Evolutionary conservation across 2,329 filamentous ascomycete genomes (phyloP), one percentile per base, ranked within the genome.

Genomic region (Teratosphaeria epicoccoides): DNA sequence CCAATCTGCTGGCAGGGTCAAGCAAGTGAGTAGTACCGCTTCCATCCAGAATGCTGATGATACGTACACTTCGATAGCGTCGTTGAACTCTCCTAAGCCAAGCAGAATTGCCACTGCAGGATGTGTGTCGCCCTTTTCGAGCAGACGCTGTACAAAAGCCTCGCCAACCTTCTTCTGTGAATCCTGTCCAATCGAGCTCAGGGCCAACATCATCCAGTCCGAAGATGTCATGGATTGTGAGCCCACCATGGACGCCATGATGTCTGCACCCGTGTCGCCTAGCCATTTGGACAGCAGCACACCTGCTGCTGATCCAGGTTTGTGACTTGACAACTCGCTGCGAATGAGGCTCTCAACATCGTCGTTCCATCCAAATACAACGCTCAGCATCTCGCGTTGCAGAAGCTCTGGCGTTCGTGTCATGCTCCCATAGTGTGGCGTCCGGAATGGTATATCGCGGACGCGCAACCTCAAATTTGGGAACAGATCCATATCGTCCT

Each of bases 31-130:
- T 12, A 98, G 79, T 26, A 97, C 77, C 2, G 93, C 91, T 70
- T 98, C 93, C 84, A 98, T 87, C 66, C 85, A 95, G 62, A 84
- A 84, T 67, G 85, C 88, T 58, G 93, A 88, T 10, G 90, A 95
- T 26, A 95, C 82, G 62, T 98, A 98, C 25, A 96, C 85, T 68
- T 98, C 93, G 54, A 98, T 90, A 0, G 93, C 93, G 66, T 98
- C 91, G 58, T 94, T 91, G 60, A 87, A 77, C 64, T 97, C 91
- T 2, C 90, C 90, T 69, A 98, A 82, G 12, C 90, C 89, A 28
- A 98, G 82, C 68, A 98, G 82, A 56, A 97, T 91, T 17, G 91
- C 91, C 17, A 89, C 90, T 4, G 93, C 89, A 0, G 88, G 88
- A 65, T 98, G 90, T 2, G 96, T 76, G 61, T 98, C 93, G 24